Evolutionary conservation across 1,139 yeast genomes (phyloP).

Genomic region (Pichiaceae sp.): DNA sequence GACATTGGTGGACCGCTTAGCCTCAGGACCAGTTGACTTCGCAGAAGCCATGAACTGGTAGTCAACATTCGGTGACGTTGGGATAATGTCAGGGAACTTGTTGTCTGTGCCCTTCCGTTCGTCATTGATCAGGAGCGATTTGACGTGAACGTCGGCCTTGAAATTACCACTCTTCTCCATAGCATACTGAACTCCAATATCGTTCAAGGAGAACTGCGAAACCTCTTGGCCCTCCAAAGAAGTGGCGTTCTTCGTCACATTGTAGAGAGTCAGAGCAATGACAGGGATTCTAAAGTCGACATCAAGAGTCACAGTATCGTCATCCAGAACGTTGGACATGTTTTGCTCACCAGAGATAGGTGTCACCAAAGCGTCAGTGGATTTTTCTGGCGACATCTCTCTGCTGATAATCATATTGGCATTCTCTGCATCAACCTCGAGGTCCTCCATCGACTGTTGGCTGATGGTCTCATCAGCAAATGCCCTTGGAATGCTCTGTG

Average conservation of each 20-base stretch:
- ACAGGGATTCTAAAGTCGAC: slow-evolving; percentile 53
- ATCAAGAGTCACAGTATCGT: slow-evolving; percentile 23
- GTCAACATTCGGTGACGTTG: slow-evolving; percentile 52
- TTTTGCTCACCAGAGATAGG: not conserved
- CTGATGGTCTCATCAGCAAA: slow-evolving; percentile 35
- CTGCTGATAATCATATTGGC: slow-evolving; percentile 32
- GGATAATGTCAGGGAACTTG: slow-evolving; percentile 73
- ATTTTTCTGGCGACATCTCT: slow-evolving; percentile 2
- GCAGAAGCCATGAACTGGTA: slow-evolving; percentile 64
- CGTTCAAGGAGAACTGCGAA: slow-evolving; percentile 58
- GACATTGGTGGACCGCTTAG: slow-evolving; percentile 36
- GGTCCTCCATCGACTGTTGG: slow-evolving; percentile 34
- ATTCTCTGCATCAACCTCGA: slow-evolving; percentile 56
- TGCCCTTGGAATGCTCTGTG: slow-evolving; percentile 51
- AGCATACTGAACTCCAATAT: slow-evolving; percentile 41
- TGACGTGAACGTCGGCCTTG: slow-evolving; percentile 53
- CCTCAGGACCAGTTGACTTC: slow-evolving; percentile 32
- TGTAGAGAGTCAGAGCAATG: slow-evolving; percentile 57
- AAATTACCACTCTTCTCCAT: slow-evolving; percentile 50
- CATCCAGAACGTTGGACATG: not conserved
- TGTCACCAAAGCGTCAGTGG: not conserved
- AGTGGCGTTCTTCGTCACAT: slow-evolving; percentile 37
- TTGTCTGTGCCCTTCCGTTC: slow-evolving; percentile 54
- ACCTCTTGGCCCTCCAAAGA: slow-evolving; percentile 38
- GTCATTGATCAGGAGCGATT: slow-evolving; percentile 74